Evolutionary conservation across 169 alveolate species (phyloP).

Genomic region (Plasmodium billcollinsi): DNA sequence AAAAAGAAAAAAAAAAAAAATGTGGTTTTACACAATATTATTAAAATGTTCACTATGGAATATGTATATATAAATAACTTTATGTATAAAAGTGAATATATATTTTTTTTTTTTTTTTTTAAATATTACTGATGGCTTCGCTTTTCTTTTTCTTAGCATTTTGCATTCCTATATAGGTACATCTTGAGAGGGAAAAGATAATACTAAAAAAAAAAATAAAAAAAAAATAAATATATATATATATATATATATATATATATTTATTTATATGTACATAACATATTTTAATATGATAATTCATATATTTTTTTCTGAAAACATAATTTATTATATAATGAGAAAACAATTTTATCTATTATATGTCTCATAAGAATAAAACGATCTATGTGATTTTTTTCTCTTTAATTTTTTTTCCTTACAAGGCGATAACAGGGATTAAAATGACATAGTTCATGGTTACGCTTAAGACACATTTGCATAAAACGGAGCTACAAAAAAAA

Average conservation of each 20-base stretch:
- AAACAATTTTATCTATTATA: no score
- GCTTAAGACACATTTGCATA: slow-evolving; percentile 27
- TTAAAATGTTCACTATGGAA: not conserved
- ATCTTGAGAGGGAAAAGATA: slow-evolving; percentile 21
- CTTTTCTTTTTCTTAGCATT: slow-evolving; percentile 55
- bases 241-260: not conserved
- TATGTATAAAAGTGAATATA: no score
- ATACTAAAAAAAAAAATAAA: slow-evolving; percentile 15
- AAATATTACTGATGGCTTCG: slow-evolving; percentile 41
- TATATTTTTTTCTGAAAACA: not conserved
- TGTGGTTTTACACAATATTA: no score
- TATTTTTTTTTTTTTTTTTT: not conserved
- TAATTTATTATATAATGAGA: no score
- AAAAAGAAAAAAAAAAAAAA: not conserved
- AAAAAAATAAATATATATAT: not conserved
- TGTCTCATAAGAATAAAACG: not conserved
- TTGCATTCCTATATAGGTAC: slow-evolving; percentile 43
- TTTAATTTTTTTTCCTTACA: slow-evolving; percentile 41
- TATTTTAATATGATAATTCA: no score
- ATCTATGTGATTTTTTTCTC: not conserved
- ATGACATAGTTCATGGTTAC: slow-evolving; percentile 8
- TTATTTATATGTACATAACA: not conserved
- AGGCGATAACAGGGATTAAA: slow-evolving; percentile 7
- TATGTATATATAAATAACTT: not conserved
- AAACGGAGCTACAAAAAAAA: slow-evolving; percentile 16